Evolutionary conservation across 2,329 filamentous ascomycete genomes (phyloP).

Genomic region (Scedosporium dehoogii): DNA sequence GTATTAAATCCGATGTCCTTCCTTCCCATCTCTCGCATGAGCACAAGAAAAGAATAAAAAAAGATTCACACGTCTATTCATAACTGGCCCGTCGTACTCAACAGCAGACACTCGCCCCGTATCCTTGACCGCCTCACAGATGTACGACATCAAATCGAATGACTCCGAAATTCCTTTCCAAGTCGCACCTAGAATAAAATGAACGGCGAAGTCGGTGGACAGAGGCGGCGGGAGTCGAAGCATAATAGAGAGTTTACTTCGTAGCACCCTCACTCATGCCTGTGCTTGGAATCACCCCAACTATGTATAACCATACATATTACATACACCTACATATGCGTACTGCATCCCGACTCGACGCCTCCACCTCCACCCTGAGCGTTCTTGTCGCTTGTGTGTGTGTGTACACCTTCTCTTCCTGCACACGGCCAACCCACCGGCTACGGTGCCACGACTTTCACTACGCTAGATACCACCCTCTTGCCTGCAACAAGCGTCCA

Average conservation of each 20-base stretch:
- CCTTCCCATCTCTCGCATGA: no score
- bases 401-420: neutral
- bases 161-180: no score
- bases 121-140: no score
- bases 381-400: neutral
- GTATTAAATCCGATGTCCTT: no score
- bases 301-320: neutral
- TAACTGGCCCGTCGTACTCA: no score
- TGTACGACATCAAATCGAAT: no score
- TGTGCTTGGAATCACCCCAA: neutral
- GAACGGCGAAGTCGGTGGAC: no score
- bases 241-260: neutral
- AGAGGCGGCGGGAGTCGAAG: neutral
- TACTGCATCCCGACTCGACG: neutral
- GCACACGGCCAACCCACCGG: neutral
- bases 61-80: no score
- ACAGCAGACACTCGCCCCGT: no score
- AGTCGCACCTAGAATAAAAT: no score
- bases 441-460: slow-evolving; percentile 6
- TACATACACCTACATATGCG: neutral
- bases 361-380: neutral
- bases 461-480: neutral
- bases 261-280: neutral
- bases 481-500: neutral
- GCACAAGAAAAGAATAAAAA: no score